phyloP scores from a whole-genome alignment of 2,329 filamentous ascomycete species.

The Neoscytalidium dimidiatum region DNA sequence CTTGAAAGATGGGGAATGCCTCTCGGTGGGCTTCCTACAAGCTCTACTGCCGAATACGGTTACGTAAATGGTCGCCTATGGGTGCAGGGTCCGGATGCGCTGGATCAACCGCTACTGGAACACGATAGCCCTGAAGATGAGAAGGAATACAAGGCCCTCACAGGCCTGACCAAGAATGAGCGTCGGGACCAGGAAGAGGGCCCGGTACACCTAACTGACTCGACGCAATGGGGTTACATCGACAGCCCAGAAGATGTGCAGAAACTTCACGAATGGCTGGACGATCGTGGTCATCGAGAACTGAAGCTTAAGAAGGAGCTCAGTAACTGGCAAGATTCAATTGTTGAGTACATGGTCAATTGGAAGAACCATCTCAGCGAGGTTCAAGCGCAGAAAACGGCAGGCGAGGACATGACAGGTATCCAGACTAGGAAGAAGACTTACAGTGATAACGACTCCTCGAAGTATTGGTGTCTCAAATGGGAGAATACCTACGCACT shows the following conservation, averaged over 20 bases:
- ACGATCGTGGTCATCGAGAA: constrained; percentile 83
- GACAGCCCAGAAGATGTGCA: constrained; percentile 79
- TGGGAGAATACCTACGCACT: constrained; percentile 68
- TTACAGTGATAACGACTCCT: constrained; percentile 55
- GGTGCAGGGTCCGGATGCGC: constrained; percentile 91
- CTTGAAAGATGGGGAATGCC: constrained; percentile 99
- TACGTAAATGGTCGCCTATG: constrained; percentile 96
- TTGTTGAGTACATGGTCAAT: constrained; percentile 76
- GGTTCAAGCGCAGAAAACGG: constrained; percentile 51
- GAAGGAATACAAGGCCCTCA: constrained; percentile 45
- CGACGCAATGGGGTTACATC: constrained; percentile 88
- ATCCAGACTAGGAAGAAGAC: constrained; percentile 66
- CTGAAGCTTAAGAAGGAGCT: constrained; percentile 86
- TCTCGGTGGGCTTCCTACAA: constrained; percentile 81
- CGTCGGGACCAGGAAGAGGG: constrained; percentile 87
- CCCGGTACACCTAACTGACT: constrained; percentile 71
- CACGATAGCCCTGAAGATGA: constrained; percentile 73
- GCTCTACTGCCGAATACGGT: constrained; percentile 80
- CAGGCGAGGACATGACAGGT: constrained; percentile 52
- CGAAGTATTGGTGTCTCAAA: constrained; percentile 60
- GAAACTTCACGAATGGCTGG: constrained; percentile 81
- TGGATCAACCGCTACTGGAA: constrained; percentile 84
- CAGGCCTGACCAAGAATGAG: constrained; percentile 78
- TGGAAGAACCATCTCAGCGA: constrained; percentile 71
- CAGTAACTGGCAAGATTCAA: constrained; percentile 71